These are phyloP conservation scores for Neckera pumila DNA, from an alignment of 225 moss, liverwort and hornwort genomes.

Conservation along the genomic window DNA sequence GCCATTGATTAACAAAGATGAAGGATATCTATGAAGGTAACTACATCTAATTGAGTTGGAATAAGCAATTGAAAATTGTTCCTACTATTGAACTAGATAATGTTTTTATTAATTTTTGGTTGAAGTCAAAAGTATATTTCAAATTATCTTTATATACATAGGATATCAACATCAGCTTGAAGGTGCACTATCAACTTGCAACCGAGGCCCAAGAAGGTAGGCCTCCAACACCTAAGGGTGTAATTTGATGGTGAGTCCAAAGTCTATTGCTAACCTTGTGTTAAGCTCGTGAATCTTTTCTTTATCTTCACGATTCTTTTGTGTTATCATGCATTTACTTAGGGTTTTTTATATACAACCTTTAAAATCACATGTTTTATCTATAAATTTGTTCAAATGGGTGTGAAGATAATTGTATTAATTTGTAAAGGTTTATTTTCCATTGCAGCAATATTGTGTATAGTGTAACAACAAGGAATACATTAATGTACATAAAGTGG, in stretches of 20 bases:
- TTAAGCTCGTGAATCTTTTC: background rate
- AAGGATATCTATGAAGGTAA: background rate
- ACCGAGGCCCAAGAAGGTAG: fast-evolving
- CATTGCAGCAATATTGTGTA: background rate
- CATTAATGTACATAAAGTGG: background rate
- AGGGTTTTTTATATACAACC: fast-evolving
- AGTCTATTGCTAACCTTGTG: background rate
- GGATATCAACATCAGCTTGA: fast-evolving
- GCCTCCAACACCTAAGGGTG: background rate
- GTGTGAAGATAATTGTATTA: background rate
- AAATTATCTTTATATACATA: background rate
- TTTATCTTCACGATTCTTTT: background rate
- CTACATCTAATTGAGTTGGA: background rate
- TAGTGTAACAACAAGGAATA: fast-evolving
- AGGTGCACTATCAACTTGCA: fast-evolving
- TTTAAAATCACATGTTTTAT: background rate
- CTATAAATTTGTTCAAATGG: background rate
- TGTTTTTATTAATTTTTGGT: background rate
- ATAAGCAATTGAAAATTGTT: background rate
- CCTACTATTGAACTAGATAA: background rate
- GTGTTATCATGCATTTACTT: background rate
- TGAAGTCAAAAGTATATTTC: background rate
- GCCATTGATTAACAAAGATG: background rate
- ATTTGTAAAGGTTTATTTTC: background rate
- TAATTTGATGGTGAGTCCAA: background rate